Conservation (phyloP, 2,329 filamentous ascomycete species). For the Phoma sp. region DNA sequence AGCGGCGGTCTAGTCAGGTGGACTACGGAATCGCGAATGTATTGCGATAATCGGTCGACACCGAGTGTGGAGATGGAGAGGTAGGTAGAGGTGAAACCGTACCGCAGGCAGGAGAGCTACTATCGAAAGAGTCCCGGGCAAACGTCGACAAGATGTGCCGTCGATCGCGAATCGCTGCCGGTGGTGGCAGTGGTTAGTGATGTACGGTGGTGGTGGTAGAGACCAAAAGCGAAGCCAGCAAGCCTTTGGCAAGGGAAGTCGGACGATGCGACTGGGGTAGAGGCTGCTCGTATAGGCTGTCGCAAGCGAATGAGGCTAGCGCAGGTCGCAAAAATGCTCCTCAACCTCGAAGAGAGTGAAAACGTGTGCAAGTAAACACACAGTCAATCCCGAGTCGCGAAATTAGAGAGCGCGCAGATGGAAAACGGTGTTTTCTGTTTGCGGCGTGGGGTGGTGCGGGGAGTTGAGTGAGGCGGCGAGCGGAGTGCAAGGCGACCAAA, state of each 20-base stretch:
- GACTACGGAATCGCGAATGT: slow-evolving; percentile 41
- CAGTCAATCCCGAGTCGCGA: slow-evolving; percentile 29
- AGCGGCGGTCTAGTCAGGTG: slow-evolving; percentile 37
- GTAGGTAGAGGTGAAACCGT: slow-evolving; percentile 46
- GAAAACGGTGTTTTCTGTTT: slow-evolving; percentile 35
- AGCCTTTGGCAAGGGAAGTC: slow-evolving; percentile 47
- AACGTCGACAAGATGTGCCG: slow-evolving; percentile 53
- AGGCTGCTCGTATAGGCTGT: slow-evolving; percentile 40
- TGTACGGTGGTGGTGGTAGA: slow-evolving; percentile 28
- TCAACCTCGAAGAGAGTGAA: slow-evolving; percentile 40
- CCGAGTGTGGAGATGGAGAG: slow-evolving; percentile 27
- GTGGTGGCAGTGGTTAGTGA: slow-evolving; percentile 36
- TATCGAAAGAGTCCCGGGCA: slow-evolving; percentile 96
- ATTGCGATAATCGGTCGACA: slow-evolving; percentile 44
- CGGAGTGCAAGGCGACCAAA: slow-evolving; percentile 39
- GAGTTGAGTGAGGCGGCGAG: slow-evolving; percentile 37
- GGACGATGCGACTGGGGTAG: slow-evolving; percentile 31
- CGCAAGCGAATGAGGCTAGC: slow-evolving; percentile 40
- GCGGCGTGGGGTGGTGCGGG: slow-evolving; percentile 36
- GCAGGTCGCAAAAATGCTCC: slow-evolving; percentile 37
- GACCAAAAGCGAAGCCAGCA: slow-evolving; percentile 54
- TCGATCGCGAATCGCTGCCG: slow-evolving; percentile 32
- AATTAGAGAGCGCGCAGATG: slow-evolving; percentile 43
- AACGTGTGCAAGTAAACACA: slow-evolving; percentile 37
- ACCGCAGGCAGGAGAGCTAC: slow-evolving; percentile 86